Percentiles rank a stretch among this genome's conserved stretches.
Conservation (phyloP, 176 grass and related monocot genomes). For the Zizania latifolia region DNA sequence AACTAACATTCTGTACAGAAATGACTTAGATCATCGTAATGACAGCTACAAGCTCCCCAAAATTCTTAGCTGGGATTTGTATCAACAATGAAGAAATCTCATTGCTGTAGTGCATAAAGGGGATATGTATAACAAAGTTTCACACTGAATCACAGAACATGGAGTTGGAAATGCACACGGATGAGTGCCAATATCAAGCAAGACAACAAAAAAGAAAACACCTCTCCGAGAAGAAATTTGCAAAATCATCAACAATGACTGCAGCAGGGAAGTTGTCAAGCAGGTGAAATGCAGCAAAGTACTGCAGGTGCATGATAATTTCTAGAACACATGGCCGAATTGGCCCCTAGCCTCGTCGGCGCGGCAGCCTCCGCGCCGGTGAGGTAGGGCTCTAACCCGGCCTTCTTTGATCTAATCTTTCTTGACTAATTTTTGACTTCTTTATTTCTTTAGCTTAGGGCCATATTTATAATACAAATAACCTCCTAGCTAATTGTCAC, state of each 20-base stretch:
- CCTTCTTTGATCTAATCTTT: no score
- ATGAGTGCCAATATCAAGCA: not conserved
- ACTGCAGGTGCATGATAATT: no score
- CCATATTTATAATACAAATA: no score
- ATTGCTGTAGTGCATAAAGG: constrained; percentile 3
- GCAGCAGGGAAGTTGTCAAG: constrained; percentile 58
- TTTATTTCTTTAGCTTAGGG: no score
- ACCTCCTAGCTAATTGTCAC: no score
- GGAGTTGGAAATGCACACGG: not conserved
- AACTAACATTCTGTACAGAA: not conserved
- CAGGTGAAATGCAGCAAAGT: constrained; percentile 84
- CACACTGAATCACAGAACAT: not conserved
- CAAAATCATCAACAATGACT: constrained; percentile 92
- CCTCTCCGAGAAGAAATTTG: constrained; percentile 65
- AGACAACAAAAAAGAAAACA: constrained; percentile 9
- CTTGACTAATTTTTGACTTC: no score
- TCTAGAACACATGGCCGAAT: no score
- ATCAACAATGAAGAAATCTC: not conserved
- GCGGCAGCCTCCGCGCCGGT: no score
- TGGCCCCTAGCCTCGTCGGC: no score
- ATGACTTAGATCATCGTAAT: not conserved
- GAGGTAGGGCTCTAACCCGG: no score
- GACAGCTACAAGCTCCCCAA: not conserved
- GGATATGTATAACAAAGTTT: not conserved
- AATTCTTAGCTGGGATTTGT: not conserved